Evolutionary conservation across 2,329 filamentous ascomycete species (phyloP).

Genomic region (Talaromyces verruculosus): DNA sequence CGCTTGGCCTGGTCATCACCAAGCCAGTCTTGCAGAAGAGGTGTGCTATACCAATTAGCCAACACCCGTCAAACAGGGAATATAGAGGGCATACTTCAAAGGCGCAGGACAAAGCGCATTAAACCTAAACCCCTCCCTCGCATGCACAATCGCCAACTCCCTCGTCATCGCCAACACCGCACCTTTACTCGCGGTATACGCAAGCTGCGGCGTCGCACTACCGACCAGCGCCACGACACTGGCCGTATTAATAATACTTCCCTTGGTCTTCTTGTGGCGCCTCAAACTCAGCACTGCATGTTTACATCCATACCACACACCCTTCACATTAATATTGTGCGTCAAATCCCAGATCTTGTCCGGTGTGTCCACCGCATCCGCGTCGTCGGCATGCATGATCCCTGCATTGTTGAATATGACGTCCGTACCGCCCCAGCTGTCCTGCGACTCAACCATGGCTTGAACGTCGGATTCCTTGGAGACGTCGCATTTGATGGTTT

Average conservation of each 20-base stretch:
- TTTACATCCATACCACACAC: slow-evolving; percentile 95
- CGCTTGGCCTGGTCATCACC: slow-evolving; percentile 83
- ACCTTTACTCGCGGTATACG: slow-evolving; percentile 92
- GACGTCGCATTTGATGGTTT: slow-evolving; percentile 71
- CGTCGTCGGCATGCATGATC: slow-evolving; percentile 87
- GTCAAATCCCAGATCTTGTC: slow-evolving; percentile 94
- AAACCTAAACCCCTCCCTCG: slow-evolving; percentile 84
- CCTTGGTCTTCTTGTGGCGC: slow-evolving; percentile 73
- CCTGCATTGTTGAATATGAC: slow-evolving; percentile 97
- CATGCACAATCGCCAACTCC: slow-evolving; percentile 88
- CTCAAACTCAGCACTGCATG: slow-evolving; percentile 82
- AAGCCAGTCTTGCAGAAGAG: slow-evolving; percentile 88
- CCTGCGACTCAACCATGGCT: slow-evolving; percentile 70
- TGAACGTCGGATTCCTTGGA: slow-evolving; percentile 80
- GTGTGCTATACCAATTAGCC: slow-evolving; percentile 57
- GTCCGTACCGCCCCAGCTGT: slow-evolving; percentile 83
- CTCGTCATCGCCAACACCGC: slow-evolving; percentile 87
- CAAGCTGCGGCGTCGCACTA: slow-evolving; percentile 81
- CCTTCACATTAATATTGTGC: slow-evolving; percentile 94
- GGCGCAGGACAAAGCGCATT: slow-evolving; percentile 89
- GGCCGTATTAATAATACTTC: slow-evolving; percentile 88
- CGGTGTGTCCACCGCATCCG: slow-evolving; percentile 76
- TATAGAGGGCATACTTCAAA: slow-evolving; percentile 60
- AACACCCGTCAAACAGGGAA: background rate
- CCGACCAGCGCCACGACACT: slow-evolving; percentile 86